Conservation (phyloP, 495 filamentous ascomycete species). For the Aspergillus funiculosus region DNA sequence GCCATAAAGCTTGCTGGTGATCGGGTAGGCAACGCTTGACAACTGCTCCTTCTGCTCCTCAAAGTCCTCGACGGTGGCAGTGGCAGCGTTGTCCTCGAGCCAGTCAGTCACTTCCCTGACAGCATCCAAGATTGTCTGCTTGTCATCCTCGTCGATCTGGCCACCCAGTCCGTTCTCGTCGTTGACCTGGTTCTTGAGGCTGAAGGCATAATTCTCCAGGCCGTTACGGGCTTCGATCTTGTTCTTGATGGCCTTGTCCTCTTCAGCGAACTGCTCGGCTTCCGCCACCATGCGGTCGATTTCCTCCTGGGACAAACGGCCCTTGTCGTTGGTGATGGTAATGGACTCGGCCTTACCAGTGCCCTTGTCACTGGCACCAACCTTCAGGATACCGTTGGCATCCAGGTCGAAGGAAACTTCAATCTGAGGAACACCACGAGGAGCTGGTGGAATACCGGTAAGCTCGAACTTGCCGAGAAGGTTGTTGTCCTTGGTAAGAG, state of each 20-base stretch:
- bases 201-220: constrained; percentile 95
- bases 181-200: constrained; percentile 97
- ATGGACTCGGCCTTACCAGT: constrained; percentile 95
- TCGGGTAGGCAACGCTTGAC: constrained; percentile 91
- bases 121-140: constrained; percentile 92
- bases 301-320: constrained; percentile 89
- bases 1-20: constrained; percentile 95
- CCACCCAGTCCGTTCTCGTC: constrained; percentile 95
- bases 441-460: constrained; percentile 87
- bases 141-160: constrained; percentile 98
- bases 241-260: constrained; percentile 94
- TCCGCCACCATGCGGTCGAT: constrained; percentile 98
- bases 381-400: constrained; percentile 96
- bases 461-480: constrained; percentile 96
- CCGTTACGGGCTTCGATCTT: constrained; percentile 94
- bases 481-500: constrained; percentile 97
- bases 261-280: constrained; percentile 96
- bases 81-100: constrained; percentile 92
- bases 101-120: constrained; percentile 97
- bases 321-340: constrained; percentile 98
- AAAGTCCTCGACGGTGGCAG: constrained; percentile 87
- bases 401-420: constrained; percentile 97
- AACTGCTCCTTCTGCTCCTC: constrained; percentile 99
- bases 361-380: constrained; percentile 91
- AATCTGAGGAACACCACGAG: constrained; percentile 94